A percentile compares a stretch with the other conserved stretches of the same genome.
Conservation (phyloP, 805 yeast genomes). For the Candida odintsovae region DNA sequence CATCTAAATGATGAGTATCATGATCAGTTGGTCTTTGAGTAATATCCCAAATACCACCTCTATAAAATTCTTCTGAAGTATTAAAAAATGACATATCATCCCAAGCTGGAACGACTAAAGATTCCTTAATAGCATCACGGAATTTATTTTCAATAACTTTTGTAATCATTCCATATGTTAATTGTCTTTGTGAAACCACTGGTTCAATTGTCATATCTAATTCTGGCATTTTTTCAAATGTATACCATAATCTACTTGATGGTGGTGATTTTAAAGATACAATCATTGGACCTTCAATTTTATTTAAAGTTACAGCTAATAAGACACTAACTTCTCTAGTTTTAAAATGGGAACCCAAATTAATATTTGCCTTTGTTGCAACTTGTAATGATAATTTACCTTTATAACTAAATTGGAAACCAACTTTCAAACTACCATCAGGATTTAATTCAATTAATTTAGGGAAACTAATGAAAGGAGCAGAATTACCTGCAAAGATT, state of each 20-base stretch:
- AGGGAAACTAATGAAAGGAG: slow-evolving; percentile 77
- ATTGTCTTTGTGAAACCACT: slow-evolving; percentile 76
- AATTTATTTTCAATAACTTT: slow-evolving; percentile 73
- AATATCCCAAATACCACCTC: slow-evolving; percentile 93
- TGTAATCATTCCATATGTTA: slow-evolving; percentile 74
- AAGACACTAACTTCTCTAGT: slow-evolving; percentile 69
- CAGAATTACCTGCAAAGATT: slow-evolving; percentile 70
- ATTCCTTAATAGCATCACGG: slow-evolving; percentile 70
- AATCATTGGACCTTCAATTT: slow-evolving; percentile 67
- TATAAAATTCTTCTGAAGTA: slow-evolving; percentile 60
- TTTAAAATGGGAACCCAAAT: slow-evolving; percentile 69
- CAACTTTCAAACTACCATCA: slow-evolving; percentile 67
- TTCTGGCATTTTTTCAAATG: slow-evolving; percentile 73
- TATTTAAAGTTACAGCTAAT: slow-evolving; percentile 61
- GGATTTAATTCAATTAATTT: slow-evolving; percentile 63
- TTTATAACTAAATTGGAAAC: slow-evolving; percentile 56
- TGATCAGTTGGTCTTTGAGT: slow-evolving; percentile 17
- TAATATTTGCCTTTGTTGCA: slow-evolving; percentile 73
- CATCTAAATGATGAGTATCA: slow-evolving; percentile 3
- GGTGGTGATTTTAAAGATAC: slow-evolving; percentile 84
- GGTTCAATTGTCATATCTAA: slow-evolving; percentile 81
- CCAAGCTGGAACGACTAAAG: slow-evolving; percentile 81
- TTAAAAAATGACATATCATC: slow-evolving; percentile 76
- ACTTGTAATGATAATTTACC: slow-evolving; percentile 77
- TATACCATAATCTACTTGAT: slow-evolving; percentile 85